Evolutionary conservation across 2,329 filamentous ascomycete species (phyloP), one percentile per base, ranked within the genome.

Genomic region (Colletotrichum euphorbiae): DNA sequence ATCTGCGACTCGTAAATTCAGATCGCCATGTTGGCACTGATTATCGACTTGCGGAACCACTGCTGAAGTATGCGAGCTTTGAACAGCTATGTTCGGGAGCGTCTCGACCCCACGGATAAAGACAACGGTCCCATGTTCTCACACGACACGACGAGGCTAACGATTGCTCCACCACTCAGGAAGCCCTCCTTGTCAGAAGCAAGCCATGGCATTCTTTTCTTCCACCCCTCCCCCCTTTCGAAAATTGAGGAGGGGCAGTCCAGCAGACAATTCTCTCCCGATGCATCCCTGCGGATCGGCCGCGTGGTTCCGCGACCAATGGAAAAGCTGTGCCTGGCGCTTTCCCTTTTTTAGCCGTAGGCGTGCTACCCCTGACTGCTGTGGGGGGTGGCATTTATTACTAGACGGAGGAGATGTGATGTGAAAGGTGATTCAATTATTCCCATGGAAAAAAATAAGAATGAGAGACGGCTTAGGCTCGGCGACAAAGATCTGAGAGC

Each of bases 291-390:
- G 73, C 76, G 75, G 75, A 71, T 76, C 74, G 73, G 70, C 69
- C 72, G 72, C 56, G 58, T 68, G 67, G 54, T 76, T 78, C 77
- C 76, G 79, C 76, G 75, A 51, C 81, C 80, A 83, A 83, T 82
- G 69, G 75, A n/a, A 72, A 36, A 17, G 38, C 71, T 75, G 80
- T 81, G 70, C 79, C 78, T 82, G 79, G 70, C 74, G 75, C 80
- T 79, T 78, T 73, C 59, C 78, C 75, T 6, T 57, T 70, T 72
- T 5, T 62, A 21, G 67, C 69, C 24, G 69, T 65, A 31, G 70
- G 69, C 21, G 28, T 58, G 38, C 31, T 50, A 54, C 45, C 56
- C 69, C 65, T 58, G 54, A 36, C 24, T 45, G 17, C 43, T 50
- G 24, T 21, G 42, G 38, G 36, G 21, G 48, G 6, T 12, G 38